Base-by-base conservation (phyloP, 2,329 filamentous ascomycete species). In the Phialocephala sp. region DNA sequence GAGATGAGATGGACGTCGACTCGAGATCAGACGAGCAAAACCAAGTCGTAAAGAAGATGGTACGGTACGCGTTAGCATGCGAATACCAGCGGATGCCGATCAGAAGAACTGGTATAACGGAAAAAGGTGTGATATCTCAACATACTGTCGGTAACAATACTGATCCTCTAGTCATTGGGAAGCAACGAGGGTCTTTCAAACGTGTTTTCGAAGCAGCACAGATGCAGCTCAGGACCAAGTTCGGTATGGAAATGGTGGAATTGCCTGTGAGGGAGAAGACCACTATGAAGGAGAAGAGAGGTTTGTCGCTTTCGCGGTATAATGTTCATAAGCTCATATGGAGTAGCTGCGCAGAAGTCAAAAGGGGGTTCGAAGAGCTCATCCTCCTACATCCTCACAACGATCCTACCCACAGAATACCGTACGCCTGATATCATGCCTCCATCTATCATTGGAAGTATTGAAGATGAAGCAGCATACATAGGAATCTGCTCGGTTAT, bases 241-340 rank as follows among this genome's bases (percentile, higher is more conserved):
- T 97, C 79, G 95, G 95, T n/a, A 97, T 98, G 93, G 86, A 94
- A 76, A 86, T 99, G 83, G 84, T 87, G 4, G 94, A 97, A 79
- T 82, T 98, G 59, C 93, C 95, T 0, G 82, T 85, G 1, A 87
- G 86, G 73, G 94, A 97, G 74, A 96, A 93, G 77, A 85, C 91
- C 58, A 93, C 93, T 0, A 79, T 97, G 39, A 88, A 88, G 66
- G 91, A 97, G 75, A 87, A 92, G 72, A 89, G 91, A 83, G 91
- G 90, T 89, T 79, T 67, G 80, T 74, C n/a, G 22, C 35, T 37
- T 4, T 2, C 4, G 15, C 37, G 90, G 88, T 79, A 64, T 80
- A 12, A 11, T 39, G 41, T 18, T n/a, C 6, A 9, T 8, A 22
- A 2, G 24, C 52, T 66, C 47, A 71, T 18, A 11, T 32, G 9